Evolutionary conservation across 176 grass and related monocot species (phyloP), one percentile per base, ranked within the genome.

Genomic region (Oryza nivara): DNA sequence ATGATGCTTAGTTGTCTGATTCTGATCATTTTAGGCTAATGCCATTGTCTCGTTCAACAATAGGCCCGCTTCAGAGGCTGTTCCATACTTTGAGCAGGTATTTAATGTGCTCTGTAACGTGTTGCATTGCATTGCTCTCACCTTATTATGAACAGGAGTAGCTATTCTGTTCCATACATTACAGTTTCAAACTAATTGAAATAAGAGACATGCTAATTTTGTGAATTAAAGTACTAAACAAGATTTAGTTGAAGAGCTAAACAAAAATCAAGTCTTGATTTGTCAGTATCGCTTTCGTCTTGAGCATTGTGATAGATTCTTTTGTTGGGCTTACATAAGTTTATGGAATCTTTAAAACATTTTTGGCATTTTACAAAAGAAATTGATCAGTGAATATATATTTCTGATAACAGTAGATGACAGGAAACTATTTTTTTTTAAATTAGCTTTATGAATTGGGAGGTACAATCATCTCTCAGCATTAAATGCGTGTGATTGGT

Each of bases 41-140:
- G 93, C 86, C 63, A 89, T 95, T 89, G 76, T 98, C 58, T 98
- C 96, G 26, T 98, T 98, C 93, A 98, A 95, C 86, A 98, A 98
- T 86, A 92, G 80, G 67, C 86, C 89, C 3, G 93, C 93, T 65
- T 84, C 93, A 20, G 96, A 98, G 77, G 96, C 93, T 90, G 93
- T 98, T 83, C 96, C 96, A 20, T 95, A 95, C 84, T 98, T 98
- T 81, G 93, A 94, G 73, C 96, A 95, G 96, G 96, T 98, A 81
- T 49, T 61, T 67, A 26, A 7, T 74, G 13, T 8, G 7, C 68
- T 90, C 60, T 67, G 43, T 23, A 32, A 7, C 25, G 73, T 43
- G 10, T 48, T 48, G 70, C 17, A 65, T 74, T 14, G 28, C 67
- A 65, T 74, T 14, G 28, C 67, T 69, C 6, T 70, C 65, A 73